Evolutionary conservation across 2,329 filamentous ascomycete genomes (phyloP).

Genomic region (Peltaster fructicola): DNA sequence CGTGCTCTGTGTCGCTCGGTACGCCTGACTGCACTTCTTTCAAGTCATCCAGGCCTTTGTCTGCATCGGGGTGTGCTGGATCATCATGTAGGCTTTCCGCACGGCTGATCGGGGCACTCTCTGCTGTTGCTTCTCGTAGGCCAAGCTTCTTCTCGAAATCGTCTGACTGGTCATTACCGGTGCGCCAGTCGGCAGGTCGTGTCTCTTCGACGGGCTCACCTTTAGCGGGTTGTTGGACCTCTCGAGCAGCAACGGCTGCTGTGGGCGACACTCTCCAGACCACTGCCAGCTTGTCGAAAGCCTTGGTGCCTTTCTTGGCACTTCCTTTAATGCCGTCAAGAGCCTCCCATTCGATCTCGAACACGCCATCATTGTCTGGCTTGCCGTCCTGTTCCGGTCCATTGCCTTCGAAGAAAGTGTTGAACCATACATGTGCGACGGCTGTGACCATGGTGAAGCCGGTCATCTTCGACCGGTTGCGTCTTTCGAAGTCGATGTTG

Average conservation of each 20-base stretch:
- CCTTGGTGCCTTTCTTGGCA: slow-evolving; percentile 59
- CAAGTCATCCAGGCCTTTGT: slow-evolving; percentile 13
- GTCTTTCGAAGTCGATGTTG: slow-evolving; percentile 75
- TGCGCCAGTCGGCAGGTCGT: slow-evolving; percentile 57
- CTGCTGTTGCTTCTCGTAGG: slow-evolving; percentile 44
- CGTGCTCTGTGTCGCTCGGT: slow-evolving; percentile 1
- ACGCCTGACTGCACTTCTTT: slow-evolving; percentile 9
- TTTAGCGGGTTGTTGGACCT: slow-evolving; percentile 44
- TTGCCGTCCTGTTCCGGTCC: slow-evolving; percentile 50
- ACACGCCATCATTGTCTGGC: slow-evolving; percentile 51
- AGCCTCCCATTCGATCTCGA: slow-evolving; percentile 53
- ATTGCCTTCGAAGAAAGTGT: slow-evolving; percentile 74
- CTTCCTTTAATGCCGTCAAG: slow-evolving; percentile 95
- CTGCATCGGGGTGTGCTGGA: slow-evolving; percentile 5
- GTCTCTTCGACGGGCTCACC: slow-evolving; percentile 55
- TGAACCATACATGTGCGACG: slow-evolving; percentile 94
- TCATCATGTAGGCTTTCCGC: slow-evolving; percentile 45
- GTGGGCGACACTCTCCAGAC: slow-evolving; percentile 49
- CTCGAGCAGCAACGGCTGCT: slow-evolving; percentile 4
- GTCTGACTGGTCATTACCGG: slow-evolving; percentile 23
- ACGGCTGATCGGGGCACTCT: slow-evolving; percentile 49
- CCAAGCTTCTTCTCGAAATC: slow-evolving; percentile 46
- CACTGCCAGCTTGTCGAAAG: slow-evolving; percentile 66
- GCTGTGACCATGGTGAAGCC: slow-evolving; percentile 81
- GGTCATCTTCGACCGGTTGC: slow-evolving; percentile 57